Base-by-base conservation (phyloP, 768 basidiomycete species). In the Boletus coccyginus region DNA sequence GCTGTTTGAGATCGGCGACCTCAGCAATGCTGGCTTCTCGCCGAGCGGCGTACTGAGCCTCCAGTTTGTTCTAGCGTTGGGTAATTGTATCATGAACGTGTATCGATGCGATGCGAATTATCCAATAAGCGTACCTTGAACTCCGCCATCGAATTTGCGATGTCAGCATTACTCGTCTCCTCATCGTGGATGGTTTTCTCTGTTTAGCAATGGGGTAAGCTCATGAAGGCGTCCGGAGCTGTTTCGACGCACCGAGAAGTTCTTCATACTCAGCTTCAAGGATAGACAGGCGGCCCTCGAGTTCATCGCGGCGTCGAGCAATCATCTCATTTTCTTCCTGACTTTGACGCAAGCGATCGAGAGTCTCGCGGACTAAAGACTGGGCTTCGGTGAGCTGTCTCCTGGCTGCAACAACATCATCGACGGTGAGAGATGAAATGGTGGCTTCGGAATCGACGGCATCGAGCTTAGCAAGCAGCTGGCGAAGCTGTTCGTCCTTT, bases 221-320 rank as follows among this genome's bases (percentile, higher is more conserved):
- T 46, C 35, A 49, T 49, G 14, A 58, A 43, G 19, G 24, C 16
- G 21, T 27, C 55, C 31, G 35, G 19, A n/a, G 14, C 8, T 50
- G 55, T 40, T 46, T 29, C 52, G 40, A 75, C 85, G 61, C 60
- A 94, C 94, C 95, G 33, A 99, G 81, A 27, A 98, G 80, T 73
- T 98, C 97, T 73, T 99, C 97, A 64, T 98, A 98, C 67, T 98
- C 97, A 4, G 89, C 78, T 74, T 98, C 95, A 31, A 98, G 75
- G 44, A 86, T 81, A 38, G 84, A 73, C 46, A 97, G 78, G 56
- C 95, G 82, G 40, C 81, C 76, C 74, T 99, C 95, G 41, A 98
- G 73, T 68, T 99, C 97, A 59, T 93, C 92, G 59, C 87, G 81
- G 58, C 95, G 78, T 62, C 92, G 83, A 29, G 78, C 75, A 55